Evolutionary conservation across 2,329 filamentous ascomycete genomes (phyloP).

Genomic region (Cladosporium austrohemisphaericum): DNA sequence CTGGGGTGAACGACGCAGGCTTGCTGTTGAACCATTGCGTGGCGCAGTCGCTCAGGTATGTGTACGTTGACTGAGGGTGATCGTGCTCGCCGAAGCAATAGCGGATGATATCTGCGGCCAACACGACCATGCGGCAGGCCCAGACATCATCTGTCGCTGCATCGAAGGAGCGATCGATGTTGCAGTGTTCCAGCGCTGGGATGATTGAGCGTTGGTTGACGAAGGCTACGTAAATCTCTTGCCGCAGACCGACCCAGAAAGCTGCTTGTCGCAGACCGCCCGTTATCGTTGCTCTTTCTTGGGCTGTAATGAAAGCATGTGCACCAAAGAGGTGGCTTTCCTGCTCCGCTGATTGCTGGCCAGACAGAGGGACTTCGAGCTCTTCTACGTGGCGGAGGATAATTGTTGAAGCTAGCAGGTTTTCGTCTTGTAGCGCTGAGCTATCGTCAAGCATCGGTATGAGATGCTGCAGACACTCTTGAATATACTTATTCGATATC

Average conservation of each 20-base stretch:
- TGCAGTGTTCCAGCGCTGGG: slow-evolving; percentile 49
- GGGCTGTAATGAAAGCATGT: slow-evolving; percentile 35
- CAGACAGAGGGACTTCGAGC: slow-evolving; percentile 41
- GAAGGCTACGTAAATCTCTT: slow-evolving; percentile 56
- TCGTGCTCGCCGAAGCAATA: slow-evolving; percentile 54
- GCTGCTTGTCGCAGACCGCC: slow-evolving; percentile 47
- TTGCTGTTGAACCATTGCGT: slow-evolving; percentile 46
- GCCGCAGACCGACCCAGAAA: slow-evolving; percentile 55
- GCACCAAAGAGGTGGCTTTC: slow-evolving; percentile 31
- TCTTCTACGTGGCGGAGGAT: slow-evolving; percentile 57
- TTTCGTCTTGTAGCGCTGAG: slow-evolving; percentile 46
- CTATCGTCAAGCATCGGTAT: slow-evolving; percentile 46
- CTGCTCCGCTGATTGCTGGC: slow-evolving; percentile 21
- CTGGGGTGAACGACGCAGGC: slow-evolving; percentile 53
- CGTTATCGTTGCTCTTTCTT: slow-evolving; percentile 27
- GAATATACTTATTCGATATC: slow-evolving; percentile 52
- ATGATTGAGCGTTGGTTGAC: slow-evolving; percentile 44
- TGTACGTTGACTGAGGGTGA: slow-evolving; percentile 38
- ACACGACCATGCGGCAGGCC: slow-evolving; percentile 59
- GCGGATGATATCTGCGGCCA: slow-evolving; percentile 61
- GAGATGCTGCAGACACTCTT: slow-evolving; percentile 50
- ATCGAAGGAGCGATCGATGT: slow-evolving; percentile 51
- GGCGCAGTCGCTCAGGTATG: slow-evolving; percentile 45
- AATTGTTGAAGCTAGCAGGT: slow-evolving; percentile 53
- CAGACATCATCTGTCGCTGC: slow-evolving; percentile 52